These are phyloP conservation scores for Sclerotinia borealis DNA, from an alignment of 2,329 filamentous ascomycete species.

Conservation along the genomic window DNA sequence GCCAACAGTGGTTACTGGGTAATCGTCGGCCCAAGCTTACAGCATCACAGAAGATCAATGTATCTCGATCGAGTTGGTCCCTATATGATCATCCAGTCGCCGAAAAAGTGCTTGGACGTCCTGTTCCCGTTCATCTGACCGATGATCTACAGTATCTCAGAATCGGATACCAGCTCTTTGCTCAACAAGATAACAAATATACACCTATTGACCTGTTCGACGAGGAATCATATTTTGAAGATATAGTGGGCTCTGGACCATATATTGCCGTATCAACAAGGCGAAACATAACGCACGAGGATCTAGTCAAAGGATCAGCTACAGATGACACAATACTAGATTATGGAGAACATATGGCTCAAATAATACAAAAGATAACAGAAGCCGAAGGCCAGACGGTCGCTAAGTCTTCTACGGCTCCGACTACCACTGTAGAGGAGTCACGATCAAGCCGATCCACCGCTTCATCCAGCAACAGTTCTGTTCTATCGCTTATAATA, in stretches of 20 bases:
- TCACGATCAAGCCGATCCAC: neutral
- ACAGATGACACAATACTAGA: neutral
- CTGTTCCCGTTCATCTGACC: neutral
- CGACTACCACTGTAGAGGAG: neutral
- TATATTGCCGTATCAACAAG: neutral
- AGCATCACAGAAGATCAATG: neutral
- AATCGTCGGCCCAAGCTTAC: neutral
- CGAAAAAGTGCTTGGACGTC: neutral
- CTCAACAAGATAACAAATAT: neutral
- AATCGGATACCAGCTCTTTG: neutral
- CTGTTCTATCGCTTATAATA: neutral
- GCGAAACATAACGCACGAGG: neutral
- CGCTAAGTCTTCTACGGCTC: neutral
- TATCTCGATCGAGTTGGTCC: neutral
- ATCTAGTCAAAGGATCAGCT: neutral
- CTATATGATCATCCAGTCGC: neutral
- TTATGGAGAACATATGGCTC: neutral
- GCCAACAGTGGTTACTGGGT: neutral
- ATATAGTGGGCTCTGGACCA: neutral
- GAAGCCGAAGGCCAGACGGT: neutral
- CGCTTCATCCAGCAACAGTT: neutral
- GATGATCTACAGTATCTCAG: neutral
- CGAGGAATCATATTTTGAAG: neutral
- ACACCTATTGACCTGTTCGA: neutral
- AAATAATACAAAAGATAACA: neutral